Percentiles rank a stretch among this genome's conserved stretches.
These are phyloP conservation scores for Viola pubescens DNA, from an alignment of 441 rosid genomes.

Conservation along the genomic window DNA sequence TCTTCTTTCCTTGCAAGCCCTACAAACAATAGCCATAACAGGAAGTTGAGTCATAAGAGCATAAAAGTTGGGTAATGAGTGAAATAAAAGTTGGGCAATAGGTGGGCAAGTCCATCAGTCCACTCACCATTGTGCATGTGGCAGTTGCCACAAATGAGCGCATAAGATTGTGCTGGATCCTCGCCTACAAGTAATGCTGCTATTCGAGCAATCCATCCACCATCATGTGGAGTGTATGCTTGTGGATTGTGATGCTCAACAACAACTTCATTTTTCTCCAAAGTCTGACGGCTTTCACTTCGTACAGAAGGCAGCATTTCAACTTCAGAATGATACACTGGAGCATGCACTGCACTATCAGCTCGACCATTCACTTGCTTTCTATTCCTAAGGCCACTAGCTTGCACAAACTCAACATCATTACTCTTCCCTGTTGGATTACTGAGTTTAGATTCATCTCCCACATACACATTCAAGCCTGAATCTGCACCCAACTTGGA, in stretches of 20 bases:
- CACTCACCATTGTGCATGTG: conserved; percentile 84
- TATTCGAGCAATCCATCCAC: conserved; percentile 80
- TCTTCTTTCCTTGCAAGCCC: conserved; percentile 88
- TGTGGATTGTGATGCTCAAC: conserved; percentile 57
- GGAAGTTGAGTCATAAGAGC: background rate
- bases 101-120: no score
- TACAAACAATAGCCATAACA: conserved; percentile 22
- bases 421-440: conserved; percentile 46
- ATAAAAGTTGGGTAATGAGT: background rate
- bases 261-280: conserved; percentile 46
- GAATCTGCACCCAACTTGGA: conserved; percentile 90
- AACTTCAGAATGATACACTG: conserved; percentile 30
- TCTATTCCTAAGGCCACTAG: conserved; percentile 67
- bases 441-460: conserved; percentile 47
- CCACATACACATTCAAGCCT: conserved; percentile 67
- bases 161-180: conserved; percentile 84
- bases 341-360: conserved; percentile 40
- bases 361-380: conserved; percentile 42
- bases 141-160: conserved; percentile 88
- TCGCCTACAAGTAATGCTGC: conserved; percentile 93
- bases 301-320: conserved; percentile 31
- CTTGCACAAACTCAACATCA: conserved; percentile 50
- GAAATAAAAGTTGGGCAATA: background rate
- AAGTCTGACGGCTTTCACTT: conserved; percentile 27
- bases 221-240: conserved; percentile 40